Evolutionary conservation across 371 early-diverging fungal genomes (phyloP).

Genomic region (Actinomortierella ambigua): DNA sequence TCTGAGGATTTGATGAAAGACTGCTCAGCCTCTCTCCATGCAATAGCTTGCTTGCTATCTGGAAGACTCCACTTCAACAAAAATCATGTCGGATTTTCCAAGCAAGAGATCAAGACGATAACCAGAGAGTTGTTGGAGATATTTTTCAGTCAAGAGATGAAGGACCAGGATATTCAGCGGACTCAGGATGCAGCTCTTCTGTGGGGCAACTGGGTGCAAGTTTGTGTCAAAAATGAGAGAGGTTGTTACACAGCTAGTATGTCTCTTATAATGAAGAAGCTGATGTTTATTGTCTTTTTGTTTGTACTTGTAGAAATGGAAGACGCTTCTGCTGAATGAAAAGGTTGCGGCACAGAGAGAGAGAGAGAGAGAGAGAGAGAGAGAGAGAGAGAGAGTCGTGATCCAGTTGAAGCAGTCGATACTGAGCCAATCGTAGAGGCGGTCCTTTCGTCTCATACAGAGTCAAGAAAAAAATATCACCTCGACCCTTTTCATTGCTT

Average conservation of each 20-base stretch:
- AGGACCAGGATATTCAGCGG: conserved; percentile 14
- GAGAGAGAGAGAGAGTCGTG: conserved; percentile 9
- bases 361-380: too few relatives aligned
- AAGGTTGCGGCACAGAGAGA: conserved; percentile 15
- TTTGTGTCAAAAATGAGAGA: conserved; percentile 1
- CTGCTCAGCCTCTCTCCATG: too few relatives aligned
- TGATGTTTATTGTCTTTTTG: conserved; percentile 3
- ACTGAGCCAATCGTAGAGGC: conserved; percentile 9
- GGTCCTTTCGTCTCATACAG: conserved; percentile 11
- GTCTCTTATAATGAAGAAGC: background rate
- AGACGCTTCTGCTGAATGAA: conserved; percentile 7
- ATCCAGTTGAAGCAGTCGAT: conserved; percentile 4
- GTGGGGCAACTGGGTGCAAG: conserved; percentile 18
- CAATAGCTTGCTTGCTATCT: conserved; percentile 17
- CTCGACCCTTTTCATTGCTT: conserved; percentile 12
- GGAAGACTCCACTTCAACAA: conserved; percentile 20
- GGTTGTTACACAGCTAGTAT: background rate
- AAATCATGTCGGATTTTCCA: conserved; percentile 14
- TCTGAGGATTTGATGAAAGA: conserved; percentile 7
- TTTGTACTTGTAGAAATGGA: conserved; percentile 15
- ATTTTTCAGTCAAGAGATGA: conserved; percentile 21
- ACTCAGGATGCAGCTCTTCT: conserved; percentile 8
- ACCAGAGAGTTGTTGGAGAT: conserved; percentile 6
- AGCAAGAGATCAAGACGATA: conserved; percentile 14
- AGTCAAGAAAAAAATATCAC: conserved; percentile 17